These are phyloP conservation scores for Heterobasidion irregulare DNA, from an alignment of 1,284 basidiomycete genomes.

Conservation along the genomic window DNA sequence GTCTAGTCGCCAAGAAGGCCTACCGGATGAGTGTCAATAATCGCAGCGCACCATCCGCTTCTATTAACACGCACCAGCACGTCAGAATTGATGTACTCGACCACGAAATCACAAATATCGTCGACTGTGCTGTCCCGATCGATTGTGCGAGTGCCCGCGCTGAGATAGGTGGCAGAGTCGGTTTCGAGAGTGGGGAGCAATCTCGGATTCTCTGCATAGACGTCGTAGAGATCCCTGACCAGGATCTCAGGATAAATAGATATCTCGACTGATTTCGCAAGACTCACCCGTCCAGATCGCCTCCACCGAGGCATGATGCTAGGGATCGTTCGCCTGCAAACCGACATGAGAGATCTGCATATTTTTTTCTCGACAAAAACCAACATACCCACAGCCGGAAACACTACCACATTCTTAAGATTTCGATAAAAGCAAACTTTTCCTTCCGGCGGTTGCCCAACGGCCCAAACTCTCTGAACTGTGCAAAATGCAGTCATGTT, in stretches of 20 bases:
- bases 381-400: slow-evolving; percentile 48
- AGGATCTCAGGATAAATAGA: background rate
- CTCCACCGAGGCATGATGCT: slow-evolving; percentile 62
- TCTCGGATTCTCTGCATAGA: slow-evolving; percentile 29
- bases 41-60: background rate
- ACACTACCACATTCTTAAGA: slow-evolving; percentile 66
- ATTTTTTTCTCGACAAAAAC: slow-evolving; percentile 2
- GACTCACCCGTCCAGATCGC: slow-evolving; percentile 66
- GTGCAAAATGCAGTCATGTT: background rate
- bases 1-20: slow-evolving; percentile 59
- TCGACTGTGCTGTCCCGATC: slow-evolving; percentile 51
- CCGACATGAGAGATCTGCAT: background rate
- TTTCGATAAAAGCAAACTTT: slow-evolving; percentile 50
- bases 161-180: slow-evolving; percentile 45
- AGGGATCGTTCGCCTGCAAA: slow-evolving; percentile 49
- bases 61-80: slow-evolving; percentile 40
- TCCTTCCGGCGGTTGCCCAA: slow-evolving; percentile 57
- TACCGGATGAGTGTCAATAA: slow-evolving; percentile 16
- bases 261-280: background rate
- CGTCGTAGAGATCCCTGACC: slow-evolving; percentile 25
- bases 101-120: slow-evolving; percentile 75
- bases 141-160: slow-evolving; percentile 20
- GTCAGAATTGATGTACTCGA: slow-evolving; percentile 79
- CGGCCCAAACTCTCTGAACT: slow-evolving; percentile 66
- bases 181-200: slow-evolving; percentile 42